Evolutionary conservation across 148 eudicot species (phyloP).

Genomic region (Rhododendron simsii): DNA sequence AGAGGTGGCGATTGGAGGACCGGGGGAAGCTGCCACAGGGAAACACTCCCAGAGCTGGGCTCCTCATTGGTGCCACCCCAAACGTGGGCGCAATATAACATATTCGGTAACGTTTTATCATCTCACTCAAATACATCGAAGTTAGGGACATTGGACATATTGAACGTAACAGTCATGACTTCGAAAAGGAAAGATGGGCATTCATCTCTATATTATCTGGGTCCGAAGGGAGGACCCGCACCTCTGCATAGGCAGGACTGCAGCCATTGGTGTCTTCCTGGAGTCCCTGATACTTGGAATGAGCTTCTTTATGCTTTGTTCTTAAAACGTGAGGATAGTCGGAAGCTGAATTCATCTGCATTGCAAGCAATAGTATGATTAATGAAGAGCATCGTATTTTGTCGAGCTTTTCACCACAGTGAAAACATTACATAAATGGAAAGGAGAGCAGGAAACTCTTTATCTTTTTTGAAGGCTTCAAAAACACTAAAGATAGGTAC

Average conservation of each 20-base stretch:
- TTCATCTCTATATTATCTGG: slow-evolving; percentile 73
- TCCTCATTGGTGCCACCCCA: slow-evolving; percentile 47
- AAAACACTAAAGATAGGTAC: no score
- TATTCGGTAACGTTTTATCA: slow-evolving; percentile 38
- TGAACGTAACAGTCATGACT: slow-evolving; percentile 66
- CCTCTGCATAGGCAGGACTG: slow-evolving; percentile 74
- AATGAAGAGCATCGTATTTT: background rate
- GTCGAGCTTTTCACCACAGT: background rate
- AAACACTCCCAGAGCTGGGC: slow-evolving; percentile 74
- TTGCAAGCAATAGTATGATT: background rate
- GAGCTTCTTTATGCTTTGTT: slow-evolving; percentile 70
- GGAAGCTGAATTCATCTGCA: slow-evolving; percentile 17
- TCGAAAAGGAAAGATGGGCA: slow-evolving; percentile 85
- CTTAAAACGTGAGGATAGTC: slow-evolving; percentile 31
- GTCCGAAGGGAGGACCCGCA: slow-evolving; percentile 50
- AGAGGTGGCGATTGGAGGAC: slow-evolving; percentile 91
- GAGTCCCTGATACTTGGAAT: slow-evolving; percentile 92
- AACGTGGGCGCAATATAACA: slow-evolving; percentile 50
- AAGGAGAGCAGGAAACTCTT: background rate
- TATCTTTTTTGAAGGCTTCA: background rate
- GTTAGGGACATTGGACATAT: slow-evolving; percentile 27
- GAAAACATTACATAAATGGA: background rate
- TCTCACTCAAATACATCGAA: slow-evolving; percentile 19
- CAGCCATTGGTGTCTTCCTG: slow-evolving; percentile 99
- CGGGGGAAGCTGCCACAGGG: slow-evolving; percentile 82